Percentiles rank a stretch among this genome's conserved stretches.
Conservation (phyloP, 768 basidiomycete genomes). For the Brasilioporus rufonigricans region DNA sequence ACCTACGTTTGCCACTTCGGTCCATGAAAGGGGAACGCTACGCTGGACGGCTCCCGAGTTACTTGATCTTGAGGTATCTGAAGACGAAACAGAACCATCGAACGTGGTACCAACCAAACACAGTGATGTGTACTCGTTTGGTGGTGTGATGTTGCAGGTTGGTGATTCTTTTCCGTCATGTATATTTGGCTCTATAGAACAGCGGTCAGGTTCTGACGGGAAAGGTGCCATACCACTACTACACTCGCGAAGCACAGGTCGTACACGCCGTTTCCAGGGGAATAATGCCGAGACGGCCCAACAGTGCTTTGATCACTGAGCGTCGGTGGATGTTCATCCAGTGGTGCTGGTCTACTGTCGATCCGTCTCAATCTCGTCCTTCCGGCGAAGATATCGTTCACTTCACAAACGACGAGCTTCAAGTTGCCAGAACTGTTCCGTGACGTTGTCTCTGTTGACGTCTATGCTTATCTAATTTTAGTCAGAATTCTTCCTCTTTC, state of each 20-base stretch:
- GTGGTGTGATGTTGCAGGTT: constrained; percentile 33
- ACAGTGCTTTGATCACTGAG: constrained; percentile 2
- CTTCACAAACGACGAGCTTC: constrained; percentile 7
- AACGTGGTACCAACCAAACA: constrained; percentile 3
- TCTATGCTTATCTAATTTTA: too few species aligned
- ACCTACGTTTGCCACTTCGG: constrained; percentile 34
- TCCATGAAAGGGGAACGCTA: constrained; percentile 33
- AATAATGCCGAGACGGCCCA: constrained; percentile 11
- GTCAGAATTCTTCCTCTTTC: too few species aligned
- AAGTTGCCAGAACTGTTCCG: background rate
- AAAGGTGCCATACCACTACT: constrained; percentile 16
- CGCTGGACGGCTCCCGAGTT: constrained; percentile 26
- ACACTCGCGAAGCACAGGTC: constrained; percentile 8
- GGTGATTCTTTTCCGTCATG: background rate
- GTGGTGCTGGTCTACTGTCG: constrained; percentile 21
- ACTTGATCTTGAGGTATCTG: constrained; percentile 23
- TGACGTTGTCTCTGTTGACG: background rate
- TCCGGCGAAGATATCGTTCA: constrained; percentile 26
- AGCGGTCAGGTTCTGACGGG: constrained; percentile 8
- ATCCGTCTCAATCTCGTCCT: constrained; percentile 29
- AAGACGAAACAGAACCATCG: constrained; percentile 13
- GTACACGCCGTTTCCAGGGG: constrained; percentile 11
- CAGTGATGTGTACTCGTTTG: constrained; percentile 21
- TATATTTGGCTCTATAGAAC: background rate
- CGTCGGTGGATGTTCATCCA: constrained; percentile 11